Conservation (phyloP, 2,329 filamentous ascomycete genomes). For the Davidsoniella eucalypti region DNA sequence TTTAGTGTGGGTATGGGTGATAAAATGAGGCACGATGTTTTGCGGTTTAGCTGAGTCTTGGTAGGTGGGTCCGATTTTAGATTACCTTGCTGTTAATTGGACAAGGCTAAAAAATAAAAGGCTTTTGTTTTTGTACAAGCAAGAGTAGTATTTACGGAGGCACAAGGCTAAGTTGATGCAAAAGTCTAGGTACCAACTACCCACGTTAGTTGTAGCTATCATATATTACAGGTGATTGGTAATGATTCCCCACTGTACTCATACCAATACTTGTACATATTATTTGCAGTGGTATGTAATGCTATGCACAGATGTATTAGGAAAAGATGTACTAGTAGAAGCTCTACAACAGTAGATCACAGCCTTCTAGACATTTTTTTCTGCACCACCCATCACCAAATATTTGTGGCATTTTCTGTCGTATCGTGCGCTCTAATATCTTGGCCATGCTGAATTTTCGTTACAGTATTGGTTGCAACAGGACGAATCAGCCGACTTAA, state of each 20-base stretch:
- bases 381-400: slow-evolving; percentile 2
- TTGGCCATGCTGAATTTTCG: slow-evolving; percentile 40
- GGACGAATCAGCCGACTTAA: slow-evolving; percentile 35
- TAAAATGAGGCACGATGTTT: not conserved
- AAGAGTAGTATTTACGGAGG: no score
- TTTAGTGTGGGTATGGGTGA: no score
- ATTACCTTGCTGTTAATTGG: not conserved
- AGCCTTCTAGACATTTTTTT: not conserved
- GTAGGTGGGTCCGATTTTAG: not conserved
- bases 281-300: no score
- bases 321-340: no score
- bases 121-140: not conserved
- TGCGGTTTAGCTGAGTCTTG: not conserved
- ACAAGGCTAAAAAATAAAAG: not conserved
- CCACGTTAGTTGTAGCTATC: no score
- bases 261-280: no score
- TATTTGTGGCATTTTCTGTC: slow-evolving; percentile 9
- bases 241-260: no score
- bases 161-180: no score
- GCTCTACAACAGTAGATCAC: not conserved
- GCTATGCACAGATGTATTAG: no score
- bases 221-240: no score
- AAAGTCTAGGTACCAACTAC: no score
- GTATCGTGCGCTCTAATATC: slow-evolving; percentile 19
- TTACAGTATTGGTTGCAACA: slow-evolving; percentile 27